phyloP scores from a whole-genome alignment of 1,284 basidiomycete genomes.

The Apiotrichum sp. region DNA sequence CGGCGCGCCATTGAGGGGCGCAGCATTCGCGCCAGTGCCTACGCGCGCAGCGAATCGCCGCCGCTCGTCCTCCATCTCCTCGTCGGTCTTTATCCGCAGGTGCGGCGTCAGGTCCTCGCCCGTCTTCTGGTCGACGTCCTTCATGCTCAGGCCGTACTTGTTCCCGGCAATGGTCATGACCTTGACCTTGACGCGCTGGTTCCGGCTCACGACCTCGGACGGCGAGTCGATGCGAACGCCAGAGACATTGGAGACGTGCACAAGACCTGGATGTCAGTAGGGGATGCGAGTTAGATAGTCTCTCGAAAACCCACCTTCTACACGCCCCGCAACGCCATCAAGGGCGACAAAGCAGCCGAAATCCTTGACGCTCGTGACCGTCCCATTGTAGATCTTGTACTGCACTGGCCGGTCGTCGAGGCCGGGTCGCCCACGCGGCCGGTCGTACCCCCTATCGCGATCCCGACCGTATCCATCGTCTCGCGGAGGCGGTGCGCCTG shows the following conservation, averaged over 20 bases:
- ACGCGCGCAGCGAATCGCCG: constrained; percentile 58
- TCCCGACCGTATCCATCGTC: not conserved
- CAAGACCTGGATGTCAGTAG: constrained; percentile 63
- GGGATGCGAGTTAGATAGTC: not conserved
- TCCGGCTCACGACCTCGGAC: constrained; percentile 74
- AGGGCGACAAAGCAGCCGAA: constrained; percentile 91
- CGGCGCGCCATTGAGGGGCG: constrained; percentile 31
- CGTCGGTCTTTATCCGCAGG: constrained; percentile 84
- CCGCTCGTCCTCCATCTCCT: constrained; percentile 76
- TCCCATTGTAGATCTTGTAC: constrained; percentile 92
- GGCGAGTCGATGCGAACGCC: constrained; percentile 79
- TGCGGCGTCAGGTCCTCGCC: constrained; percentile 85
- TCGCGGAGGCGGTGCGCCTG: constrained; percentile 3
- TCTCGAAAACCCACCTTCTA: constrained; percentile 72
- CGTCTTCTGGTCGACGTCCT: constrained; percentile 87
- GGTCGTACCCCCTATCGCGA: constrained; percentile 14
- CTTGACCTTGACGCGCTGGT: constrained; percentile 86
- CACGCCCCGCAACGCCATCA: constrained; percentile 76
- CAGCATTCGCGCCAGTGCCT: constrained; percentile 54
- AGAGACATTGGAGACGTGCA: constrained; percentile 86
- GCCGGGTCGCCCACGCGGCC: constrained; percentile 34
- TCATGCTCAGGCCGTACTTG: constrained; percentile 85
- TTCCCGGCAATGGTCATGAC: constrained; percentile 85
- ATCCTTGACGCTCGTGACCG: constrained; percentile 79
- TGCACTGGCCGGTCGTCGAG: constrained; percentile 78